A percentile compares a stretch with the other conserved stretches of the same genome.
These are phyloP conservation scores for Fusarium decemcellulare DNA, from an alignment of 2,329 filamentous ascomycete species.

Conservation along the genomic window DNA sequence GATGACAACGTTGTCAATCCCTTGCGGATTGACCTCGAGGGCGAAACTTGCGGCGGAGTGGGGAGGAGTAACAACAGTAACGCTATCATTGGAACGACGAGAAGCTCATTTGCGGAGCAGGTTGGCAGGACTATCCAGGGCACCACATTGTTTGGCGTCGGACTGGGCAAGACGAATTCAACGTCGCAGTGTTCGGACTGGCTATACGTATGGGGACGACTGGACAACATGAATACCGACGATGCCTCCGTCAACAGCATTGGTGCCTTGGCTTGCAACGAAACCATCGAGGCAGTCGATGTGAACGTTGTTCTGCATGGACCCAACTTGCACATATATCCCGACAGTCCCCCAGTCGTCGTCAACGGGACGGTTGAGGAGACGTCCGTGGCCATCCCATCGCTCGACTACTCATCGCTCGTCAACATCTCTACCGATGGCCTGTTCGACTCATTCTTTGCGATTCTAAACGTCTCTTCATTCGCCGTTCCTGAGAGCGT, in stretches of 20 bases:
- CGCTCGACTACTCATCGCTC: slow-evolving; percentile 49
- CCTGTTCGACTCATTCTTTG: slow-evolving; percentile 55
- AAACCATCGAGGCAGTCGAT: slow-evolving; percentile 51
- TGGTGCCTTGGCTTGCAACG: slow-evolving; percentile 56
- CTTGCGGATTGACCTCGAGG: slow-evolving; percentile 40
- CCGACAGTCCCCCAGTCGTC: slow-evolving; percentile 44
- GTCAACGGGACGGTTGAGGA: slow-evolving; percentile 41
- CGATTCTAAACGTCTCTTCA: slow-evolving; percentile 50
- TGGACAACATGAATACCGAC: slow-evolving; percentile 41
- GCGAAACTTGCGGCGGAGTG: slow-evolving; percentile 37
- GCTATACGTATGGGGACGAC: slow-evolving; percentile 54
- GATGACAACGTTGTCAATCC: slow-evolving; percentile 37
- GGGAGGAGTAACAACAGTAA: slow-evolving; percentile 23
- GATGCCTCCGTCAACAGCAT: slow-evolving; percentile 48
- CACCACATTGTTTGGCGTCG: slow-evolving; percentile 37
- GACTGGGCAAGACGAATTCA: slow-evolving; percentile 32
- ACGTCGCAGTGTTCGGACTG: slow-evolving; percentile 50
- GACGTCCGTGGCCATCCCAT: slow-evolving; percentile 41
- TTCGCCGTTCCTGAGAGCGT: slow-evolving; percentile 47
- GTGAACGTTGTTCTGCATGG: slow-evolving; percentile 44
- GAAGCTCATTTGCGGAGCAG: background rate
- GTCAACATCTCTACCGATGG: slow-evolving; percentile 44
- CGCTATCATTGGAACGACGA: slow-evolving; percentile 36
- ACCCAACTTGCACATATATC: slow-evolving; percentile 46
- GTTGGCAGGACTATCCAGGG: background rate